Base-by-base conservation (phyloP, 1,284 basidiomycete genomes). In the Puccinia polysora region DNA sequence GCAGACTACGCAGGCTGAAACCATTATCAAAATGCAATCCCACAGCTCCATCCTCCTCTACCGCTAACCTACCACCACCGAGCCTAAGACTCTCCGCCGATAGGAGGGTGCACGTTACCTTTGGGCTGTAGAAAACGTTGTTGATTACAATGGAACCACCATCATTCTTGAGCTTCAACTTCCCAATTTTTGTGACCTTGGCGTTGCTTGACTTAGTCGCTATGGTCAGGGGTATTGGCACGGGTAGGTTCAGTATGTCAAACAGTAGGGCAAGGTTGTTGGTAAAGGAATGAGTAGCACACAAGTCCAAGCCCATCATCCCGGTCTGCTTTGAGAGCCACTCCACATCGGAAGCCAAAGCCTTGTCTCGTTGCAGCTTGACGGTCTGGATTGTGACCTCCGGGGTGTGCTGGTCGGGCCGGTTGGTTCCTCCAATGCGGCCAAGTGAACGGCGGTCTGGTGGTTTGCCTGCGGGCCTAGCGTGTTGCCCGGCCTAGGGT, bases 121-220 rank as follows among this genome's bases (percentile, higher is more conserved):
- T 20, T 1, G 30, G 47, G 18, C 47, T 52, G 38, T 38, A 65
- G 20, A 50, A 65, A n/a, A 65, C 63, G 15, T 65, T 65, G 8
- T 65, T 52, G 15, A 65, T 28, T 1, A 43, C 47, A 3, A 62
- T 32, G 8, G 23, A 45, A 1, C 59, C 59, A 18, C 36, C 8
- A 6, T 47, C 10, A 43, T 62, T 62, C 15, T 28, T 45, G 32
- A 62, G 15, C 3, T 4, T 62, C 59, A 62, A 45, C 43, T 62
- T 62, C 43, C 59, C 59, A 43, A 62, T 43, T 62, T 6, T 18
- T 3, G 43, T 45, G 2, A 62, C 59, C 43, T 23, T 45, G n/a
- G 10, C 32, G 36, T 12, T 1, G 3, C 12, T 1, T 6, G 23
- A 7, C 6, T 62, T 28, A 62, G 59, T 62, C 18, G 59, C 59